Evolutionary conservation across 2,329 filamentous ascomycete species (phyloP).

Genomic region (Ophiostoma ulmi): DNA sequence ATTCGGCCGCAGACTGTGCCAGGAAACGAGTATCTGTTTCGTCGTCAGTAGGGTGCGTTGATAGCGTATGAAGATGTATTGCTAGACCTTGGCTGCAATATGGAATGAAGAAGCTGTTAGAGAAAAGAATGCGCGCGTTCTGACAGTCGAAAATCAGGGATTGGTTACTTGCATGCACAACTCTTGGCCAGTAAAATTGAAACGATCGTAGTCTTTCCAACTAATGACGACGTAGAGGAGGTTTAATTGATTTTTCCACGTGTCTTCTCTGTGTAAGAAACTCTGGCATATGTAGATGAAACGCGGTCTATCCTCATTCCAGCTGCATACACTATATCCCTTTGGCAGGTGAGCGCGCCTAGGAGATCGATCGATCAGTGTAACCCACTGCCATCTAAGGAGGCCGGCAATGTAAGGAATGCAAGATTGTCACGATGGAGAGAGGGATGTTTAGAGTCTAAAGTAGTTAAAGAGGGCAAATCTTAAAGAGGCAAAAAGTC

Average conservation of each 20-base stretch:
- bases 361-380: slow-evolving; percentile 1
- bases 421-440: not conserved
- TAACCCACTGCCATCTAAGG: not conserved
- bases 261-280: not conserved
- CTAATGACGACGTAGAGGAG: not conserved
- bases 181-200: not conserved
- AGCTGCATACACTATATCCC: not conserved
- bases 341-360: not conserved
- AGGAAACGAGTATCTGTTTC: not conserved
- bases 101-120: not conserved
- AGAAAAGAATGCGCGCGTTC: not conserved
- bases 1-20: not conserved
- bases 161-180: not conserved
- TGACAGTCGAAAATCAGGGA: not conserved
- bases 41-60: not conserved
- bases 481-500: not conserved
- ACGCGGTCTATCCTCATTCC: not conserved
- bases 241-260: not conserved
- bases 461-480: not conserved
- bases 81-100: not conserved
- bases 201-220: not conserved
- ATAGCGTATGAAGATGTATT: not conserved
- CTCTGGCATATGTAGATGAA: not conserved
- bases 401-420: slow-evolving; percentile 5
- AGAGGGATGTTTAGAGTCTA: not conserved